A percentile compares a stretch with the other conserved stretches of the same genome.
Evolutionary conservation across 257 asterid genomes (phyloP).

Genomic region (Capsicum rhomboideum): DNA sequence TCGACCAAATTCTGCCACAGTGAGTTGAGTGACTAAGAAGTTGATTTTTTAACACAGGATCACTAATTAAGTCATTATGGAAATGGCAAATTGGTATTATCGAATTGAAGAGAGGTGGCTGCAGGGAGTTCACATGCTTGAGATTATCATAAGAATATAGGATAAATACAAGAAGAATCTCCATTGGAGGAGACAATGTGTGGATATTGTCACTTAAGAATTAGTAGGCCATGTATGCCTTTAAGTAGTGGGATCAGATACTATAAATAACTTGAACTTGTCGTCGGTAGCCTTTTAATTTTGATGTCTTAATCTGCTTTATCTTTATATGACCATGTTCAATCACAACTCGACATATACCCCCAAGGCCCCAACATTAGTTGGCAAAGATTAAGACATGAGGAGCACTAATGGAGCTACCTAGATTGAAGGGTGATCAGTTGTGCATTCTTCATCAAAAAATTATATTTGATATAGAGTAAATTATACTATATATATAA

Average conservation of each 20-base stretch:
- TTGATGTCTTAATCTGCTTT: background rate
- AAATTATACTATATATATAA: background rate
- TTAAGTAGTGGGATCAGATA: background rate
- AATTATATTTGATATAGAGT: background rate
- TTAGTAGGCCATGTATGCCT: background rate
- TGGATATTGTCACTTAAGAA: conserved; percentile 2
- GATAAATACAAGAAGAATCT: background rate
- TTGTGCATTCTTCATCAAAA: background rate
- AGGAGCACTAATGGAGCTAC: background rate
- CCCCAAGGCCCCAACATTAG: background rate
- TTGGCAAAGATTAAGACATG: background rate
- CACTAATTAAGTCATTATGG: background rate
- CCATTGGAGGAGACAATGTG: background rate
- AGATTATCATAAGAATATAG: background rate
- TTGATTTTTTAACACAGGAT: background rate
- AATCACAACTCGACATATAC: background rate
- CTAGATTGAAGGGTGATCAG: background rate
- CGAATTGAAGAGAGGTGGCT: background rate
- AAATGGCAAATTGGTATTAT: background rate
- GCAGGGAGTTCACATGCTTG: background rate
- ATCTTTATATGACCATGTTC: background rate
- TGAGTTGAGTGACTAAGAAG: background rate
- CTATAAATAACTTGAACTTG: background rate
- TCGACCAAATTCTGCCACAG: background rate
- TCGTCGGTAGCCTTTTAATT: background rate